Base-by-base conservation (phyloP, 805 yeast genomes). In the Priceomyces haplophilus region DNA sequence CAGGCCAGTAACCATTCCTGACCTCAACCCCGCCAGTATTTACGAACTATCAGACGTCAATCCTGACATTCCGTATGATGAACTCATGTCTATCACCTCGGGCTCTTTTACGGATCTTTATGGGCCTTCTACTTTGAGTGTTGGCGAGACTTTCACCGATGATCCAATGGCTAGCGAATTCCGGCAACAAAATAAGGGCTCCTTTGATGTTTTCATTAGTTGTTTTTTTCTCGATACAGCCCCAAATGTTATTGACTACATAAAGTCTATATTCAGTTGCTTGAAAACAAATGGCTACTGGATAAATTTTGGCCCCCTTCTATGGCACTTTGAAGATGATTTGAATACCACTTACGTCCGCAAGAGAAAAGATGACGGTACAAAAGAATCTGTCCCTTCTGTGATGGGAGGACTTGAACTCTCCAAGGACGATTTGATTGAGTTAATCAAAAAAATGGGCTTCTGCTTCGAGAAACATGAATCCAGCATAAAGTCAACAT, bases 41-140 rank as follows among this genome's bases (percentile, higher is more conserved):
- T 50, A 53, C 15, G 47, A 51, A 6, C 41, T 73, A 7, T 61
- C 64, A 21, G 41, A 40, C 1, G 47, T 59, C 10, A 52, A 69
- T 38, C 78, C 79, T 0, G 41, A 49, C 0, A 66, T 78, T 1
- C 71, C 72, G 0, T 72, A 71, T 27, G 67, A 56, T 11, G 80
- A 79, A 5, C 58, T 79, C 36, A 78, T 85, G 85, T 77, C 86
- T 0, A 83, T 85, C 75, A 74, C 80, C 1, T 80, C 88, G 0
- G 93, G 93, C 0, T 80, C 86, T 0, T 85, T 85, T 55, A 72
- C 73, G 3, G 89, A 83, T 47, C 61, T 83, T 13, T 83, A 82
- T 55, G 86, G 87, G 0, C 80, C 83, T 0, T 55, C 62, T 1
- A 57, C 61, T 38, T 47, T 70, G 38, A 54, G 58, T 12, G 38